Percentiles rank a stretch among this genome's conserved stretches.
Conservation (phyloP, 345 rosid genomes). For the Anastatica hierochuntica region DNA sequence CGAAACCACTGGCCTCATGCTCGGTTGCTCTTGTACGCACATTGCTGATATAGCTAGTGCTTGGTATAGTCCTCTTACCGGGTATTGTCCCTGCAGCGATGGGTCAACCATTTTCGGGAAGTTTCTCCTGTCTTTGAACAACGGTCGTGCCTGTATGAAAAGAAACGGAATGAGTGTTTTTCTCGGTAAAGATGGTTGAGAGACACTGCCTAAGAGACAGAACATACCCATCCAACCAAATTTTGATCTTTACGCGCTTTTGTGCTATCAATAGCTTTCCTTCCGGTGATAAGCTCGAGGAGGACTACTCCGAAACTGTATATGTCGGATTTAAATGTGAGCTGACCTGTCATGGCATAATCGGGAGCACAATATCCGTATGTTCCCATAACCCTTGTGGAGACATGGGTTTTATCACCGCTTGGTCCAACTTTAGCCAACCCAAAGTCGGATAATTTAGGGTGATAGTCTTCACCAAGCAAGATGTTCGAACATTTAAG, state of each 20-base stretch:
- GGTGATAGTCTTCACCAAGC: slow-evolving; percentile 63
- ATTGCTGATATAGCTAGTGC: slow-evolving; percentile 87
- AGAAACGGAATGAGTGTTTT: background rate
- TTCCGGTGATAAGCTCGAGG: slow-evolving; percentile 81
- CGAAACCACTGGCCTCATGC: slow-evolving; percentile 56
- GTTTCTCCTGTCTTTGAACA: slow-evolving; percentile 74
- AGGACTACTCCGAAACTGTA: slow-evolving; percentile 93
- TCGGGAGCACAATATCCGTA: slow-evolving; percentile 96
- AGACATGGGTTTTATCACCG: slow-evolving; percentile 85
- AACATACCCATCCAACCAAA: slow-evolving; percentile 84
- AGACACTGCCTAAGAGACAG: background rate
- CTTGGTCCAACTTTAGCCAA: slow-evolving; percentile 92
- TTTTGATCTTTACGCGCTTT: slow-evolving; percentile 51
- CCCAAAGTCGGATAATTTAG: slow-evolving; percentile 88
- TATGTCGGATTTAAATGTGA: slow-evolving; percentile 80
- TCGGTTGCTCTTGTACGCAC: slow-evolving; percentile 93
- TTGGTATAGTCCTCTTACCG: slow-evolving; percentile 72
- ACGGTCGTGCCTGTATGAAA: slow-evolving; percentile 58
- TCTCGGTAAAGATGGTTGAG: background rate
- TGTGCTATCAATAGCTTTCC: slow-evolving; percentile 61
- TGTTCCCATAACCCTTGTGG: slow-evolving; percentile 95
- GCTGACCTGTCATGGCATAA: slow-evolving; percentile 91
- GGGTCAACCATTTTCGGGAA: slow-evolving; percentile 76
- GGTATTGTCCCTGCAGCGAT: slow-evolving; percentile 59
- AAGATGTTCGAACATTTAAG: slow-evolving; percentile 81